Base-by-base conservation (phyloP, 1,139 yeast species). In the Yamadazyma diospyri region DNA sequence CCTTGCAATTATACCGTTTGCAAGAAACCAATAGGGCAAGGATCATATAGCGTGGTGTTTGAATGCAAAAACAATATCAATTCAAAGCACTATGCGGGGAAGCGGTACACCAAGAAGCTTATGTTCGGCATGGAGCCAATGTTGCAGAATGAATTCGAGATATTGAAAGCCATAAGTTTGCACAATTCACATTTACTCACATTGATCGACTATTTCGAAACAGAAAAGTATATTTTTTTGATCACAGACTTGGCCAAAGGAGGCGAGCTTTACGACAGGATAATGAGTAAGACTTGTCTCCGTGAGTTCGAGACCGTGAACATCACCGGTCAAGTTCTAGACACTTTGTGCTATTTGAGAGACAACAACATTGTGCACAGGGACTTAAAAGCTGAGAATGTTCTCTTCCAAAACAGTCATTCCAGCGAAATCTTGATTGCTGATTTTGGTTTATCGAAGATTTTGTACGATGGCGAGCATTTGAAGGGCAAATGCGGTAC, bases 181-280 rank as follows among this genome's bases (percentile, higher is more conserved):
- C 47, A 51, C n/a, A 82, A 80, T 49, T 49, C 55, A 2, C 57
- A 63, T 40, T 69, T 82, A 16, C 59, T 83, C 36, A 79, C 81
- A 22, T 58, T 83, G 35, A 68, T 77, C 10, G 92, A 83, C 53
- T 79, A 74, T 51, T 82, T 82, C 51, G 88, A 82, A 50, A 81
- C 89, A 1, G 62, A 66, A 11, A 71, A 76, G 32, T 65, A 69
- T 41, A 57, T 81, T 23, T 81, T 76, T 37, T 57, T 82, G 33
- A 75, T 82, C 29, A 81, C 88, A 1, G 85, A 80, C 46, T 59
- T 81, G 33, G 85, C 87, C 20, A 57, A 59, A 25, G 86, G 86
- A 12, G 84, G 85, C 15, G 95, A 85, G 48, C 60, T 84, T 32
- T 84, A 78, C 50, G 77, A 76, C 42, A 57, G 78, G 27, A 76